A percentile compares a stretch with the other conserved stretches of the same genome.
phyloP scores from a whole-genome alignment of 345 rosid genomes.

The Gossypium herbaceum region DNA sequence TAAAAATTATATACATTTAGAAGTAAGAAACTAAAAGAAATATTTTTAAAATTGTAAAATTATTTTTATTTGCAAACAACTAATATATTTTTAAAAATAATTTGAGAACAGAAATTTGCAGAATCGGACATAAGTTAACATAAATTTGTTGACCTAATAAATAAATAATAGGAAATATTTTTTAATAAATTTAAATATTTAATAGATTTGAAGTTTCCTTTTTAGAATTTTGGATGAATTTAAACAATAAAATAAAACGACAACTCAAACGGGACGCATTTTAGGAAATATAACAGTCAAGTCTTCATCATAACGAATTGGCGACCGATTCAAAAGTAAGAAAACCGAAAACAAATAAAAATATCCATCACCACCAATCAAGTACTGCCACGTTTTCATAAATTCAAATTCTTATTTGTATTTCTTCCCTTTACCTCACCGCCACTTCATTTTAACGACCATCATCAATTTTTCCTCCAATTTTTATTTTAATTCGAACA shows the following conservation, averaged over 20 bases:
- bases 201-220: not conserved
- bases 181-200: not conserved
- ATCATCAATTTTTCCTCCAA: not conserved
- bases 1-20: too few relatives aligned
- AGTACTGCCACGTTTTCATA: not conserved
- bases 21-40: too few relatives aligned
- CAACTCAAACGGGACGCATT: not conserved
- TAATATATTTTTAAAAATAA: not conserved
- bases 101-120: too few relatives aligned
- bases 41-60: not conserved
- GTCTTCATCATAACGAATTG: not conserved
- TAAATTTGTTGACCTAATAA: too few relatives aligned
- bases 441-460: not conserved
- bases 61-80: not conserved
- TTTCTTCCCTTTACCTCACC: not conserved
- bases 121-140: too few relatives aligned
- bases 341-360: not conserved
- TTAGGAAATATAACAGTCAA: not conserved
- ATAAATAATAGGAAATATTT: too few relatives aligned
- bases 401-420: not conserved
- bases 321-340: not conserved
- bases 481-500: not conserved
- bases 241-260: not conserved
- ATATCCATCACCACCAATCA: not conserved
- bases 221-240: not conserved